Base-by-base conservation (phyloP, 1,139 yeast species). In the Geotrichum siamense region DNA sequence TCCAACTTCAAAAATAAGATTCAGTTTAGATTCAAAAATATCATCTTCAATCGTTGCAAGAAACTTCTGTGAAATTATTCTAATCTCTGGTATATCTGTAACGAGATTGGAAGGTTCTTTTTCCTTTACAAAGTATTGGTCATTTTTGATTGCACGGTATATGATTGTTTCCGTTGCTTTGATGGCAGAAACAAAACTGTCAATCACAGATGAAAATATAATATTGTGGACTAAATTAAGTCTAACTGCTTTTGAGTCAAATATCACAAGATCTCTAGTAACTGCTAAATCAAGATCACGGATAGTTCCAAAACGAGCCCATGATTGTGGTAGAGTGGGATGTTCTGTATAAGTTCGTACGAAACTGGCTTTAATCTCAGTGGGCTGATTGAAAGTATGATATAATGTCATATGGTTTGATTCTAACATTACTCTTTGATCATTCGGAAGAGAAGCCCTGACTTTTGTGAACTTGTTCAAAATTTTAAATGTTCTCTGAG, bases 21-120 rank as follows among this genome's bases (percentile, higher is more conserved):
- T 76, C 47, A 89, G 63, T 53, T 85, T 82, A 1, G 81, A 65
- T 61, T 89, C 97, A 60, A 89, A 86, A 3, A 93, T 86, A 63
- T 87, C 96, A 63, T 87, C 96, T 47, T 79, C 86, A 63, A 80
- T 67, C 9, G 65, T 58, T 41, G 80, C 65, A 1, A 71, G 55
- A 3, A 84, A 54, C 25, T 67, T 65, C 6, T 69, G 65, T 0
- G 87, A 63, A 41, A 59, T 67, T 9, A 85, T 40, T 6, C 70
- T 65, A 2, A 82, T 67, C 15, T 63, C 62, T 0, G 93, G 91
- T 9, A 83, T 49, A 3, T 58, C 54, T 5, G 65, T 61, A 16
- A 56, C 43, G 2, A 44, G 42, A 23, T 44, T 49, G 34, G 54
- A 49, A 41, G 53, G 55, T 41, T 58, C 69, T 5, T 75, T 43